phyloP scores from a whole-genome alignment of 306 rosid species.

The Glycine soja region DNA sequence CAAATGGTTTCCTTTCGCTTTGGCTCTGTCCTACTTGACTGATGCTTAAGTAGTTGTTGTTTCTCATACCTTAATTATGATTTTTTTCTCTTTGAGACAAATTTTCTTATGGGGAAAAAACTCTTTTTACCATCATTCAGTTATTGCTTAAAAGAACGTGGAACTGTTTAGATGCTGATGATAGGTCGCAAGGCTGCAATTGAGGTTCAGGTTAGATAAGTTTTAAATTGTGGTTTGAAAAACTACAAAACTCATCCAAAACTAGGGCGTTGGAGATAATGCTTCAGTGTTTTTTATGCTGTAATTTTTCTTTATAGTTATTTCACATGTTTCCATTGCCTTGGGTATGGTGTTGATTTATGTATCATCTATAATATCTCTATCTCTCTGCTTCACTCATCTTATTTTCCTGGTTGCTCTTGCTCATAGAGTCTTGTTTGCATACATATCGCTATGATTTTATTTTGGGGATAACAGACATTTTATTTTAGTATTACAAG shows the following conservation, averaged over 20 bases:
- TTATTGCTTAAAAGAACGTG: conserved; percentile 90
- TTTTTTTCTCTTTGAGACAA: conserved; percentile 93
- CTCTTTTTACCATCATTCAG: conserved; percentile 84
- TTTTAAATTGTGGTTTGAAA: conserved; percentile 31
- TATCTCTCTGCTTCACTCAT: background rate
- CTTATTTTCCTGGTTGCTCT: background rate
- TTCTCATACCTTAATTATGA: conserved; percentile 63
- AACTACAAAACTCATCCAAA: conserved; percentile 16
- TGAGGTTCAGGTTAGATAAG: conserved; percentile 87
- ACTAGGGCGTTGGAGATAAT: conserved; percentile 26
- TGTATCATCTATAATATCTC: background rate
- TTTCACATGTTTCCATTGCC: background rate
- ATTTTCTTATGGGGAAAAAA: conserved; percentile 87
- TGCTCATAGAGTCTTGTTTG: background rate
- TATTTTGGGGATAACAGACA: background rate
- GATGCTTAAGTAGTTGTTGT: conserved; percentile 77
- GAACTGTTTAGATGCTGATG: conserved; percentile 94
- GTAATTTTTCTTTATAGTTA: conserved; percentile 1
- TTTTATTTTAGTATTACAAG: background rate
- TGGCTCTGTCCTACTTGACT: conserved; percentile 71
- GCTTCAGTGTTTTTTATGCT: background rate
- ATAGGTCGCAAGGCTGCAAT: conserved; percentile 95
- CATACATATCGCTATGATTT: background rate
- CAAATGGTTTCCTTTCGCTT: conserved; percentile 63
- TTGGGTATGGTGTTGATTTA: conserved; percentile 6